Conservation (phyloP, 1,139 yeast genomes). For the Geotrichum reessii region DNA sequence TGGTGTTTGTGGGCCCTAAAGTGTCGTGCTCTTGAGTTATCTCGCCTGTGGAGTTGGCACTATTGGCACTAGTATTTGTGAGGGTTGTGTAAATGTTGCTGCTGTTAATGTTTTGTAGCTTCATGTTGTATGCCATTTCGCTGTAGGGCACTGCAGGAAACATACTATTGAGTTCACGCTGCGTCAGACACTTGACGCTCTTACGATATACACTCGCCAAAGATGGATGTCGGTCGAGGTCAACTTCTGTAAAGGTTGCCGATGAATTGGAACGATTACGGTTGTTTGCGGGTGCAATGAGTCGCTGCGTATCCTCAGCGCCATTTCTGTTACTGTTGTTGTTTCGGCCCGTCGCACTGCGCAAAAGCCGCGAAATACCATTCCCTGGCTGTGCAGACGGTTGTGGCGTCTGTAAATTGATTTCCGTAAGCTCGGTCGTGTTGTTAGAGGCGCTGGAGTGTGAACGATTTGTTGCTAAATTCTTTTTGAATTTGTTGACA, state of each 20-base stretch:
- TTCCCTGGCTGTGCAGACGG: background rate
- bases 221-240: slow-evolving; percentile 13
- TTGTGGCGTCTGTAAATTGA: background rate
- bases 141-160: slow-evolving; percentile 15
- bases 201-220: slow-evolving; percentile 11
- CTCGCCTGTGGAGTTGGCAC: background rate
- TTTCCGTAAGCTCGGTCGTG: background rate
- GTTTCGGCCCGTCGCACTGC: background rate
- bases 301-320: slow-evolving; percentile 11
- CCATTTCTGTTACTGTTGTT: background rate
- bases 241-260: slow-evolving; percentile 3
- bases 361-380: background rate
- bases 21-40: slow-evolving; percentile 1
- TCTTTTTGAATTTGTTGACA: background rate
- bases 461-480: background rate
- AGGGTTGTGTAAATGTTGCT: slow-evolving; percentile 9
- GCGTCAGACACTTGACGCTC: slow-evolving; percentile 13
- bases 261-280: slow-evolving; percentile 1
- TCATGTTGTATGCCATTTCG: slow-evolving; percentile 16
- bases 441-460: background rate
- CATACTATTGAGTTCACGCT: slow-evolving; percentile 16
- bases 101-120: slow-evolving; percentile 14
- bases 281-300: slow-evolving; percentile 2
- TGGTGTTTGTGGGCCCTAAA: background rate
- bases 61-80: background rate